phyloP scores from a whole-genome alignment of 1,284 basidiomycete genomes.

The Heterobasidion parviporum region DNA sequence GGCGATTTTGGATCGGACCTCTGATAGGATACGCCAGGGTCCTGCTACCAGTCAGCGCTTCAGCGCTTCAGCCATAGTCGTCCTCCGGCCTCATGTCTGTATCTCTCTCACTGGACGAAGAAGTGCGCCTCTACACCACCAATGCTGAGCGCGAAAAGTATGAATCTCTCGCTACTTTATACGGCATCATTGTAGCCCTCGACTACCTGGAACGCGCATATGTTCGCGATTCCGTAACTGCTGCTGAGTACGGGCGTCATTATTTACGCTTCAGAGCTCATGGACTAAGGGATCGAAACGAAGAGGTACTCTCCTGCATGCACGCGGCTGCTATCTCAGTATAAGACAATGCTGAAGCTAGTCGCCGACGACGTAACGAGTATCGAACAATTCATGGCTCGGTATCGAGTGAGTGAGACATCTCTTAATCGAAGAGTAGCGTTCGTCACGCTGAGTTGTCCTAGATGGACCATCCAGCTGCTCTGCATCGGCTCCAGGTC shows the following conservation, averaged over 20 bases:
- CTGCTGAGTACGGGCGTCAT: constrained; percentile 67
- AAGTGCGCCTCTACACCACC: constrained; percentile 82
- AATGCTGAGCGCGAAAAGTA: constrained; percentile 88
- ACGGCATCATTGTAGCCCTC: constrained; percentile 84
- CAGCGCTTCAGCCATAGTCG: too few species aligned
- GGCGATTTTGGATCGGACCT: too few species aligned
- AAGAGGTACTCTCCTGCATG: constrained; percentile 95
- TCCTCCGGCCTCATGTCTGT: constrained; percentile 15
- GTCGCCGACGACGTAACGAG: constrained; percentile 79
- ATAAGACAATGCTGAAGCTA: constrained; percentile 94
- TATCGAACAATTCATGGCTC: constrained; percentile 86
- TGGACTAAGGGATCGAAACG: constrained; percentile 10
- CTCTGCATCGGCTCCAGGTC: constrained; percentile 82
- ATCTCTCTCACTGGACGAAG: constrained; percentile 73
- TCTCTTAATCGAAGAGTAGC: not conserved
- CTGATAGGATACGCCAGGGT: too few species aligned
- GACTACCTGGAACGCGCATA: constrained; percentile 90
- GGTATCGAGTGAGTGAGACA: constrained; percentile 58
- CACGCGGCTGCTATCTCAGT: constrained; percentile 86
- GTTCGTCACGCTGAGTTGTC: not conserved
- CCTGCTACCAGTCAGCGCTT: too few species aligned
- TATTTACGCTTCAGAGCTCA: not conserved
- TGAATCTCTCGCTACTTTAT: constrained; percentile 86
- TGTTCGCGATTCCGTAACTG: constrained; percentile 85
- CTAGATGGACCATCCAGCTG: constrained; percentile 93